A percentile compares a stretch with the other conserved stretches of the same genome.
Evolutionary conservation across 805 yeast species (phyloP).

Genomic region (Torulaspora delbrueckii): DNA sequence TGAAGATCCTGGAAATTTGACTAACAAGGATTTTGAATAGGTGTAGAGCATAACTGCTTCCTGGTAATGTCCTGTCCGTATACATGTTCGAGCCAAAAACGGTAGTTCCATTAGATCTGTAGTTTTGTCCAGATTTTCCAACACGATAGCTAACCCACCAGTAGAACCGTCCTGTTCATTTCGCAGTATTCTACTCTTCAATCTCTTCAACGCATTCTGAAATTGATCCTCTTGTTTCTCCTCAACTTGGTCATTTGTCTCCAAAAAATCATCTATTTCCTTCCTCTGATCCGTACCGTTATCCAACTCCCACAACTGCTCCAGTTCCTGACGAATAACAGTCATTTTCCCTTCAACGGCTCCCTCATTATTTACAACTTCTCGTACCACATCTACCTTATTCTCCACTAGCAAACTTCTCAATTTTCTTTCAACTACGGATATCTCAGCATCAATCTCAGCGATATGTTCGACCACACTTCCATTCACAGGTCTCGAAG

Average conservation of each 20-base stretch:
- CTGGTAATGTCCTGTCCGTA: slow-evolving; percentile 78
- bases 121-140: slow-evolving; percentile 62
- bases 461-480: slow-evolving; percentile 62
- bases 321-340: slow-evolving; percentile 21
- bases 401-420: slow-evolving; percentile 37
- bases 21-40: slow-evolving; percentile 60
- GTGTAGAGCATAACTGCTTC: slow-evolving; percentile 83
- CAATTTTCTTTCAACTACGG: slow-evolving; percentile 44
- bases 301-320: slow-evolving; percentile 32
- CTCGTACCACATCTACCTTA: slow-evolving; percentile 39
- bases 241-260: slow-evolving; percentile 21
- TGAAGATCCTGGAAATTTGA: slow-evolving; percentile 52
- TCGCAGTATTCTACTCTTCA: slow-evolving; percentile 18
- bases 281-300: slow-evolving; percentile 5
- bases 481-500: slow-evolving; percentile 36
- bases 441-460: slow-evolving; percentile 56
- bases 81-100: slow-evolving; percentile 75
- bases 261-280: slow-evolving; percentile 17
- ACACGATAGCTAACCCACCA: slow-evolving; percentile 37
- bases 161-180: slow-evolving; percentile 9
- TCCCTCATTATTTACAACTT: slow-evolving; percentile 35
- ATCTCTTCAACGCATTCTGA: slow-evolving; percentile 26
- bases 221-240: slow-evolving; percentile 30
- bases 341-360: slow-evolving; percentile 12
- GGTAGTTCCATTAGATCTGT: slow-evolving; percentile 82